A percentile compares a stretch with the other conserved stretches of the same genome.
Evolutionary conservation across 495 filamentous ascomycete species (phyloP).

Genomic region (Parmelia sp.): DNA sequence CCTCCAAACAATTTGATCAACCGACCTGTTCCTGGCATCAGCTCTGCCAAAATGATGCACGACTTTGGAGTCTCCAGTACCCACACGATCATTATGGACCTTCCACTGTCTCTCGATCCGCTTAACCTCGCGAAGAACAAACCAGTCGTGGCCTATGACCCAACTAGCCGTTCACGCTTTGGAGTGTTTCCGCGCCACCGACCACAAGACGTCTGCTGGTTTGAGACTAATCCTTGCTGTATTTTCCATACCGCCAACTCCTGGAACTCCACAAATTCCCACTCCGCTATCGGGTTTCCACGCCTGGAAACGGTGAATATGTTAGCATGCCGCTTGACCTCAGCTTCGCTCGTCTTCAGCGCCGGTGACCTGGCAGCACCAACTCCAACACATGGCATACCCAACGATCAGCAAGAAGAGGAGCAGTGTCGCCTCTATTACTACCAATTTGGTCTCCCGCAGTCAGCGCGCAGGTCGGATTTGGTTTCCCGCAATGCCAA

Average conservation of each 20-base stretch:
- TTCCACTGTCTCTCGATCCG: slow-evolving; percentile 57
- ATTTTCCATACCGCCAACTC: slow-evolving; percentile 65
- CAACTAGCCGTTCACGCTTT: slow-evolving; percentile 47
- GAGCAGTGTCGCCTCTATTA: slow-evolving; percentile 63
- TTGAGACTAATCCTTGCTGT: slow-evolving; percentile 55
- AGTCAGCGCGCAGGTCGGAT: not conserved
- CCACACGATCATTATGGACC: slow-evolving; percentile 60
- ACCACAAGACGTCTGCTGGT: slow-evolving; percentile 52
- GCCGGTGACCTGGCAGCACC: slow-evolving; percentile 51
- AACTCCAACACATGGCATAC: slow-evolving; percentile 21
- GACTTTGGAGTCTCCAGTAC: slow-evolving; percentile 57
- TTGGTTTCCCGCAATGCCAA: not conserved
- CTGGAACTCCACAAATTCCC: slow-evolving; percentile 43
- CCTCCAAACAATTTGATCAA: slow-evolving; percentile 33
- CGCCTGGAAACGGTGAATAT: slow-evolving; percentile 41
- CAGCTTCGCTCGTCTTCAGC: slow-evolving; percentile 51
- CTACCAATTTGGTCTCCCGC: slow-evolving; percentile 47
- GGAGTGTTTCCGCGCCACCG: slow-evolving; percentile 56
- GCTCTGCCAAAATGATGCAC: slow-evolving; percentile 64
- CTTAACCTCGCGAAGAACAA: slow-evolving; percentile 47
- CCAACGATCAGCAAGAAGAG: slow-evolving; percentile 40
- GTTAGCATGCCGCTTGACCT: slow-evolving; percentile 56
- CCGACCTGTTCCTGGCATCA: slow-evolving; percentile 47
- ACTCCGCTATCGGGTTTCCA: slow-evolving; percentile 13
- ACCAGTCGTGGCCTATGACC: slow-evolving; percentile 51